A percentile compares a stretch with the other conserved stretches of the same genome.
These are phyloP conservation scores for Termitomyces sp. DNA, from an alignment of 768 basidiomycete species.

Conservation along the genomic window DNA sequence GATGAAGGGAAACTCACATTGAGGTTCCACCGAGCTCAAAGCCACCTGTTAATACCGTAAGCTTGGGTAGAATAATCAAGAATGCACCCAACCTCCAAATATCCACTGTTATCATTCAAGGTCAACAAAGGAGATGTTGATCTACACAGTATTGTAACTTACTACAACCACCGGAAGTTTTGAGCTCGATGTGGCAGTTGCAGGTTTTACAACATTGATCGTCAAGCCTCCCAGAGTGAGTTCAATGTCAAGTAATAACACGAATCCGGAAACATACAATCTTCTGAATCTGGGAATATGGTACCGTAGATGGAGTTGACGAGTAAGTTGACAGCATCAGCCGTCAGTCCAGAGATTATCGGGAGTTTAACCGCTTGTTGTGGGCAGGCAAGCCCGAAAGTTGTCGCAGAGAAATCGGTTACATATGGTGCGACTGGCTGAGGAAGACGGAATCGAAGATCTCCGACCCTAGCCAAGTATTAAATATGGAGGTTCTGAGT, in stretches of 20 bases:
- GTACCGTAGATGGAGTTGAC: constrained; percentile 19
- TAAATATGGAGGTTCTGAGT: neutral
- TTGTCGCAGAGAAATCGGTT: constrained; percentile 28
- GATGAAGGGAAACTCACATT: constrained; percentile 29
- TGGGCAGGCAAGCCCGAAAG: constrained; percentile 42
- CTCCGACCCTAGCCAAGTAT: constrained; percentile 21
- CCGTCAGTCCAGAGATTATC: constrained; percentile 20
- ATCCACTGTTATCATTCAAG: constrained; percentile 26
- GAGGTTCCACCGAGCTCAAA: constrained; percentile 20
- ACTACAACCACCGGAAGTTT: constrained; percentile 40
- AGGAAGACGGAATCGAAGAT: constrained; percentile 39
- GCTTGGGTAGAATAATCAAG: neutral
- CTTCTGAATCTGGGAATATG: constrained; percentile 30
- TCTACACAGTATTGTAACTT: neutral
- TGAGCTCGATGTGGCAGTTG: constrained; percentile 21
- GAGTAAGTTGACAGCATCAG: constrained; percentile 23
- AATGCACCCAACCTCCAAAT: constrained; percentile 18
- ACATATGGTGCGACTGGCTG: constrained; percentile 30
- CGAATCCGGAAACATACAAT: constrained; percentile 29
- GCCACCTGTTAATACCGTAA: constrained; percentile 17
- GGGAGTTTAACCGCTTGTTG: constrained; percentile 33
- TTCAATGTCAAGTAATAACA: constrained; percentile 4
- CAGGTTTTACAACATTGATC: constrained; percentile 36
- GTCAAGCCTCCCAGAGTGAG: constrained; percentile 28
- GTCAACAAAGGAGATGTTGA: neutral